Conservation (phyloP, 257 asterid species). For the Nicotiana tomentosiformis region DNA sequence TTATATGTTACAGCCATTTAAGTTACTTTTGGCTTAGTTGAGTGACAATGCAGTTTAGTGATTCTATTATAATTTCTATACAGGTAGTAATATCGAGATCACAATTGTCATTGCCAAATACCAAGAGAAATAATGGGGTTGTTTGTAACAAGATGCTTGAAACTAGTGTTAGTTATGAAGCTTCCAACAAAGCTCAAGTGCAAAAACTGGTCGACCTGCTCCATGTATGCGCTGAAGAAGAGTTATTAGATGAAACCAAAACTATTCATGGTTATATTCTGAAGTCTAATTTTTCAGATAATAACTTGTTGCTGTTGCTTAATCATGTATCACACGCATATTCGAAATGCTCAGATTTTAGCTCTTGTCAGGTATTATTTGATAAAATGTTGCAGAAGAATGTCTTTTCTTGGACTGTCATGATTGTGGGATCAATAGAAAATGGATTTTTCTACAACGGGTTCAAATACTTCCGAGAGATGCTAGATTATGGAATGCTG, state of each 20-base stretch:
- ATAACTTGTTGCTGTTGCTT: slow-evolving; percentile 34
- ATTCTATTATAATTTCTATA: neutral
- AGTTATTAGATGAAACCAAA: slow-evolving; percentile 26
- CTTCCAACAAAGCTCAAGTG: slow-evolving; percentile 20
- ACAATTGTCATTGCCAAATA: slow-evolving; percentile 15
- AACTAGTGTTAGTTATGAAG: slow-evolving; percentile 19
- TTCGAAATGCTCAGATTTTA: slow-evolving; percentile 43
- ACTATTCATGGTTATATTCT: slow-evolving; percentile 37
- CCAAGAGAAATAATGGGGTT: slow-evolving; percentile 10
- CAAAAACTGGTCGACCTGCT: slow-evolving; percentile 39
- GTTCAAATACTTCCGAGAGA: slow-evolving; percentile 24
- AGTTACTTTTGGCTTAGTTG: neutral
- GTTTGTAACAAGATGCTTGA: slow-evolving; percentile 6
- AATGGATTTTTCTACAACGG: slow-evolving; percentile 27
- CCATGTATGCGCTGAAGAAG: slow-evolving; percentile 31
- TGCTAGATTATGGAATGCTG: slow-evolving; percentile 31
- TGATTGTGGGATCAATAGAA: slow-evolving; percentile 40
- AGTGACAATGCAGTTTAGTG: neutral
- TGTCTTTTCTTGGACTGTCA: slow-evolving; percentile 50
- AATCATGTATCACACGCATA: slow-evolving; percentile 50
- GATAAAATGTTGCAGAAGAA: slow-evolving; percentile 29
- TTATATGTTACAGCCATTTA: neutral
- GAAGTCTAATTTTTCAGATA: slow-evolving; percentile 23
- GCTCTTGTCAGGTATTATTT: slow-evolving; percentile 31
- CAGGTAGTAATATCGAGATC: neutral